Conservation (phyloP, 2,329 filamentous ascomycete species). For the Aureobasidium sp. region DNA sequence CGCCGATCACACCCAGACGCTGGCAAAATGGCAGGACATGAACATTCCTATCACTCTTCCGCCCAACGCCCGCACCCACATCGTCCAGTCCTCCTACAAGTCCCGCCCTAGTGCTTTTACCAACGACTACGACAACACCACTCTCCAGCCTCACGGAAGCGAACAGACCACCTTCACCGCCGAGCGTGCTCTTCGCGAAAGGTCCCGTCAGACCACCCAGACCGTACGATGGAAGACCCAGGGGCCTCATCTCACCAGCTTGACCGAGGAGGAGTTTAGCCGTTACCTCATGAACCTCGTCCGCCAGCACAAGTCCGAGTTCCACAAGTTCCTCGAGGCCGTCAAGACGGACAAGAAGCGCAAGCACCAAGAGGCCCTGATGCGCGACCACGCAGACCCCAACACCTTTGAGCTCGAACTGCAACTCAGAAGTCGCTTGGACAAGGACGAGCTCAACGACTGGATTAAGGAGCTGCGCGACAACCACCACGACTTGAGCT, state of each 20-base stretch:
- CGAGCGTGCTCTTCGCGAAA: slow-evolving; percentile 18
- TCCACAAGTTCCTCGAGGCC: slow-evolving; percentile 24
- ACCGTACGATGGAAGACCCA: slow-evolving; percentile 45
- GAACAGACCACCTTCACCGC: slow-evolving; percentile 24
- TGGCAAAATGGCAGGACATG: slow-evolving; percentile 82
- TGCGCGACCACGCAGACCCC: slow-evolving; percentile 13
- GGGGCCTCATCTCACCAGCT: slow-evolving; percentile 52
- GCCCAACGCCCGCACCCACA: background rate
- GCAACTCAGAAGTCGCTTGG: slow-evolving; percentile 1
- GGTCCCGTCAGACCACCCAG: slow-evolving; percentile 18
- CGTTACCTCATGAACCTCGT: slow-evolving; percentile 43
- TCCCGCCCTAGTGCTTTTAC: slow-evolving; percentile 34
- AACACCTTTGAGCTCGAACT: slow-evolving; percentile 12
- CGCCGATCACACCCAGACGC: slow-evolving; percentile 70
- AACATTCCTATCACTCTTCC: slow-evolving; percentile 59
- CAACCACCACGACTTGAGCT: slow-evolving; percentile 39
- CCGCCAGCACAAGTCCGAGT: slow-evolving; percentile 28
- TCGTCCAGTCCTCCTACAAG: background rate
- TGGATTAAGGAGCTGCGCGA: slow-evolving; percentile 36
- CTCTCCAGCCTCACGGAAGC: slow-evolving; percentile 21
- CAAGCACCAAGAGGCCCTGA: background rate
- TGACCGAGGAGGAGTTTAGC: slow-evolving; percentile 50
- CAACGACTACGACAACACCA: slow-evolving; percentile 38
- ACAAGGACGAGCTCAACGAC: slow-evolving; percentile 12
- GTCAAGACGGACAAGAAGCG: slow-evolving; percentile 19